Evolutionary conservation across 768 basidiomycete species (phyloP).

Genomic region (Sporobolomyces roseus): DNA sequence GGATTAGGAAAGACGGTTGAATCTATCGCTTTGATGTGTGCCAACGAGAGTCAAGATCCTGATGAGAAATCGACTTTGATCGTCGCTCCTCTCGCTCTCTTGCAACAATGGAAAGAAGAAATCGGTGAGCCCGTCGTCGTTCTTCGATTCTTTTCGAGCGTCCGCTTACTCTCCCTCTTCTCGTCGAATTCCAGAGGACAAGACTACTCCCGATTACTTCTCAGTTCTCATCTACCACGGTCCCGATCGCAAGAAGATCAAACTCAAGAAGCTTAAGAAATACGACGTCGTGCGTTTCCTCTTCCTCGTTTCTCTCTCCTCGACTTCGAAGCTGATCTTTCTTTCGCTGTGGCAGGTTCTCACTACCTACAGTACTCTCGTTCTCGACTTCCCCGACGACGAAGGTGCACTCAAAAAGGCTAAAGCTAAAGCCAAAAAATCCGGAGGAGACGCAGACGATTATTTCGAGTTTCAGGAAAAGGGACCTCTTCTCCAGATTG

Average conservation of each 20-base stretch:
- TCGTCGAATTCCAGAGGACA: too few species aligned
- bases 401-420: constrained; percentile 28
- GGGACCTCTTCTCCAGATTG: constrained; percentile 48
- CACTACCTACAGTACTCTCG: constrained; percentile 62
- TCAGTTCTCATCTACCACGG: constrained; percentile 65
- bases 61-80: constrained; percentile 64
- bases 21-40: constrained; percentile 70
- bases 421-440: constrained; percentile 46
- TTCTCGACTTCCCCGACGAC: constrained; percentile 62
- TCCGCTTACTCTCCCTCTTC: too few species aligned
- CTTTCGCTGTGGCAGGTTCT: too few species aligned
- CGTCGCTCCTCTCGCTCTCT: constrained; percentile 59
- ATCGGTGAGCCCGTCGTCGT: constrained; percentile 35
- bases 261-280: constrained; percentile 55
- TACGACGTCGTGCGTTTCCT: constrained; percentile 65
- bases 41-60: constrained; percentile 57
- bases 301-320: too few species aligned
- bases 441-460: constrained; percentile 48
- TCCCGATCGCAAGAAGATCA: constrained; percentile 50
- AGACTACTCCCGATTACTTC: constrained; percentile 42
- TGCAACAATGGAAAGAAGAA: constrained; percentile 57
- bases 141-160: too few species aligned
- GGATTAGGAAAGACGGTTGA: constrained; percentile 95
- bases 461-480: constrained; percentile 40
- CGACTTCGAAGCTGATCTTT: too few species aligned